These are phyloP conservation scores for Amaranthus palmeri DNA, from an alignment of 148 eudicot species.

Conservation along the genomic window DNA sequence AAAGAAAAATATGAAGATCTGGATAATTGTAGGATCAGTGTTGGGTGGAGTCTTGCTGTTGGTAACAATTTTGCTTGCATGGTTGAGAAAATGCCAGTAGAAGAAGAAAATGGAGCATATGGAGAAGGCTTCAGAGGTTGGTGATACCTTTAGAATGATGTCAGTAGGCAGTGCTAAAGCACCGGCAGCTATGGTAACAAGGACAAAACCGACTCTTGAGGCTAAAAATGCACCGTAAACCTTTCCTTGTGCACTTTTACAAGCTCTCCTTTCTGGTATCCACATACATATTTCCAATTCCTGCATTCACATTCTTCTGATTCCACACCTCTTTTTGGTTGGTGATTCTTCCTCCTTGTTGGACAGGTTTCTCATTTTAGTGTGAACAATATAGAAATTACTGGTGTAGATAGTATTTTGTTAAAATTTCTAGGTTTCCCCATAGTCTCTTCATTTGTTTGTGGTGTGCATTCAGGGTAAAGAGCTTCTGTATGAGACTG, in stretches of 20 bases:
- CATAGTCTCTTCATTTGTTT: constrained; percentile 25
- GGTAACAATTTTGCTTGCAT: too few species aligned
- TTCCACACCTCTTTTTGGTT: constrained; percentile 36
- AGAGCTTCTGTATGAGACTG: constrained; percentile 23
- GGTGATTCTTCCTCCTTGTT: constrained; percentile 31
- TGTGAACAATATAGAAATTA: constrained; percentile 25
- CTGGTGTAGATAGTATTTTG: constrained; percentile 38
- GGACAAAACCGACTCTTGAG: too few species aligned
- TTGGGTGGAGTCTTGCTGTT: constrained; percentile 58
- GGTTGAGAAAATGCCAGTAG: too few species aligned
- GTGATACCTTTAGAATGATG: too few species aligned
- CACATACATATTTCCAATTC: constrained; percentile 38
- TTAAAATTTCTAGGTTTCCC: constrained; percentile 28
- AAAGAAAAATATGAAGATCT: constrained; percentile 39
- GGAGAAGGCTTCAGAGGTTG: too few species aligned
- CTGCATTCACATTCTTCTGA: constrained; percentile 43
- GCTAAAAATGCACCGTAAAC: too few species aligned
- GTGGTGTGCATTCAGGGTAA: constrained; percentile 22
- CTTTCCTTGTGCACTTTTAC: constrained; percentile 29
- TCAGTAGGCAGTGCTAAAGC: too few species aligned
- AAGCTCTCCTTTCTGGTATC: constrained; percentile 30
- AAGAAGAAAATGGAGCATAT: too few species aligned
- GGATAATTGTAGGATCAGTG: constrained; percentile 74
- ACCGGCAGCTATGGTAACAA: too few species aligned
- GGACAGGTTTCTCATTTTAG: constrained; percentile 24